Conservation (phyloP, 345 rosid species). For the Gossypium stocksii region DNA sequence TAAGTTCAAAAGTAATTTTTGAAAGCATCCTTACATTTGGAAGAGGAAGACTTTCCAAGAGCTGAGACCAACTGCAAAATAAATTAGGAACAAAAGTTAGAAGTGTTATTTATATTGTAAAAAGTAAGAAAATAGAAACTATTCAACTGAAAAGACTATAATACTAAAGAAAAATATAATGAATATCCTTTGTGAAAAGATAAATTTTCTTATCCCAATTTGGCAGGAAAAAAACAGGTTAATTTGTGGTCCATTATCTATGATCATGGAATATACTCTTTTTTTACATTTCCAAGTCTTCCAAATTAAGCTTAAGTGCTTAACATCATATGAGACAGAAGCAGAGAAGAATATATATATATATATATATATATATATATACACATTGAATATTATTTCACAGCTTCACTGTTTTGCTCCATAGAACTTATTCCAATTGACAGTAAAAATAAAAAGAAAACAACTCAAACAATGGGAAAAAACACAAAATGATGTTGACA, state of each 20-base stretch:
- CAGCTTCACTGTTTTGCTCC: constrained; percentile 26
- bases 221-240: constrained; percentile 26
- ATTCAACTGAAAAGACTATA: neutral
- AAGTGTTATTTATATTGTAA: constrained; percentile 21
- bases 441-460: constrained; percentile 5
- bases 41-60: constrained; percentile 81
- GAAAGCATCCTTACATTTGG: constrained; percentile 63
- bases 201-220: constrained; percentile 10
- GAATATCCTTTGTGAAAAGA: constrained; percentile 20
- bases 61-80: constrained; percentile 82
- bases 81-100: constrained; percentile 24
- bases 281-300: constrained; percentile 18
- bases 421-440: constrained; percentile 26
- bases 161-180: constrained; percentile 5
- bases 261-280: constrained; percentile 34
- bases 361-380: neutral
- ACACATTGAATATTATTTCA: constrained; percentile 23
- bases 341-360: constrained; percentile 14
- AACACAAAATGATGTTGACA: constrained; percentile 33
- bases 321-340: constrained; percentile 27
- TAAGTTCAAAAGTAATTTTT: neutral
- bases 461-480: constrained; percentile 11
- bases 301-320: constrained; percentile 28
- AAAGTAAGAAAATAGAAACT: neutral
- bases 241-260: constrained; percentile 33